Base-by-base conservation (phyloP, 371 early-diverging fungal species). In the Mortierella sp. region DNA sequence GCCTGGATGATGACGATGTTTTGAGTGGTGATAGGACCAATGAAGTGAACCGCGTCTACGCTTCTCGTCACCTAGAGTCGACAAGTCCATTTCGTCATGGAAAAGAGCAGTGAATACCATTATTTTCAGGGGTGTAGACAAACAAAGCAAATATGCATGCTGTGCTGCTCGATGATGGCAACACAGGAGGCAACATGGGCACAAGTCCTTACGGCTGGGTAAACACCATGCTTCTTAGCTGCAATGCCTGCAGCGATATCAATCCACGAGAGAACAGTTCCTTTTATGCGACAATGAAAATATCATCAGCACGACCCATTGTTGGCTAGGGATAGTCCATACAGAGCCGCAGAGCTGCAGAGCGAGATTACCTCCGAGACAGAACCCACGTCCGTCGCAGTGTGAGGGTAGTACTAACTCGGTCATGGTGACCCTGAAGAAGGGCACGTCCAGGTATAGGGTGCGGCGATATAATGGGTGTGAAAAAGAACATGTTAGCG, bases 231-330 rank as follows among this genome's bases (percentile, higher is more conserved):
- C 30, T 86, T 82, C 66, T 89, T 87, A 26, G 92, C 90, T 3
- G 90, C 85, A 30, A 88, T 86, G 58, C 92, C 90, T 26, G 91
- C 92, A 21, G 87, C 88, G 49, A 90, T 81, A 82, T 92, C 91
- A 26, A 91, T 89, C 92, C 91, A 91, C 18, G 87, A 81, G 10
- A 91, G 69, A 39, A 91, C 69, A 2, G 74, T 74, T 23, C 73
- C 73, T 72, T 30, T 45, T 14, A 24, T 5, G 48, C 18, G 8
- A 9, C 19, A 23, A 24, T 34, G 34, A 34, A 34, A 34, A 34
- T 34, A 10, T 34, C 34, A 34, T 34, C 34, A 34, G 34, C 4
- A 4, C 10, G 34, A 34, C 34, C 10, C 34, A 4, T 34, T 34
- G 4, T 4, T 34, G 4, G 34, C 10, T 10, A 34, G 34, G 34